Evolutionary conservation across 306 rosid species (phyloP).

Genomic region (Cyamopsis tetragonoloba): DNA sequence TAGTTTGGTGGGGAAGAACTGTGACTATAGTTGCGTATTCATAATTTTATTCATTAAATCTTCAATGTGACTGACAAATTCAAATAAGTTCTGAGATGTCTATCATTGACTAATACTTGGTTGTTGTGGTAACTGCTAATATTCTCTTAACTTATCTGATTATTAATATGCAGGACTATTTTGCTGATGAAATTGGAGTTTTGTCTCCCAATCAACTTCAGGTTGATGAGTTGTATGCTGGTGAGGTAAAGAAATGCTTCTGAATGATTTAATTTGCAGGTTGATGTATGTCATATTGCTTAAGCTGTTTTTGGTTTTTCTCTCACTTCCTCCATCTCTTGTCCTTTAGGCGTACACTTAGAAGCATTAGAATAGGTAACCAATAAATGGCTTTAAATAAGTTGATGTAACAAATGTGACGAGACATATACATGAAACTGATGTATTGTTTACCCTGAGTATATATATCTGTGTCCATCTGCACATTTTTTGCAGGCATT

Average conservation of each 20-base stretch:
- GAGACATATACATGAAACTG: background rate
- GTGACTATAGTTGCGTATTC: background rate
- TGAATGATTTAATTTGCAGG: conserved; percentile 1
- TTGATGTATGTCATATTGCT: conserved; percentile 19
- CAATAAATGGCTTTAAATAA: background rate
- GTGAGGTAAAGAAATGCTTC: conserved; percentile 62
- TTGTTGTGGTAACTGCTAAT: background rate
- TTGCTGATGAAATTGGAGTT: conserved; percentile 93
- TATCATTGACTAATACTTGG: background rate
- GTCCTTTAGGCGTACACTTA: background rate
- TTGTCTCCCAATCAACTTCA: conserved; percentile 82
- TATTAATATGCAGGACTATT: conserved; percentile 54
- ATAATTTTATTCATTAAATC: conserved; percentile 4
- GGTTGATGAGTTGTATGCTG: conserved; percentile 70
- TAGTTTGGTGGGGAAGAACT: background rate
- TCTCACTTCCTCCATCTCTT: background rate
- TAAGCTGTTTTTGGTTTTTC: background rate
- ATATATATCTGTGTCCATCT: background rate
- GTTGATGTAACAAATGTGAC: background rate
- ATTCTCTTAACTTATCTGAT: conserved; percentile 13
- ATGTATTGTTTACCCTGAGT: conserved; percentile 1
- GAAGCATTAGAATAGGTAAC: background rate
- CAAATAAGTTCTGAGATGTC: conserved; percentile 3
- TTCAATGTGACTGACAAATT: conserved; percentile 7
- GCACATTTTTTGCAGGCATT: conserved; percentile 2